These are phyloP conservation scores for Lactarius deliciosus DNA, from an alignment of 768 basidiomycete genomes.

Conservation along the genomic window DNA sequence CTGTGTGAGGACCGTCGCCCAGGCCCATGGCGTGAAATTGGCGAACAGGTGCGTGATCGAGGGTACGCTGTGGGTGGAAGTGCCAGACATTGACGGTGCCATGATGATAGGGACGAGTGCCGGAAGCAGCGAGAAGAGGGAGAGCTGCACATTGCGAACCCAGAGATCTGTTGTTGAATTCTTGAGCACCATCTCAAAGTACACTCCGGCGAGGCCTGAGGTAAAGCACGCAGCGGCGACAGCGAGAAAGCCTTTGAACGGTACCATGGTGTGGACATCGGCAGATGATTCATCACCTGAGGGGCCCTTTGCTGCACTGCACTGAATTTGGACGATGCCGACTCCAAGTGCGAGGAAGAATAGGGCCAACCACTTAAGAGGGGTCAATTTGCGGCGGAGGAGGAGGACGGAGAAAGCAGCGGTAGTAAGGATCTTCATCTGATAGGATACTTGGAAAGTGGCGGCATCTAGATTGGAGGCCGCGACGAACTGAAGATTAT, in stretches of 20 bases:
- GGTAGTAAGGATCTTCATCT: constrained; percentile 97
- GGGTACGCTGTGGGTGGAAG: constrained; percentile 35
- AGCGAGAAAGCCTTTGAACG: constrained; percentile 83
- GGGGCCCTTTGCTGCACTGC: constrained; percentile 29
- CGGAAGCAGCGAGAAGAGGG: constrained; percentile 89
- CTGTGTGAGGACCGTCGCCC: constrained; percentile 85
- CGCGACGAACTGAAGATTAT: constrained; percentile 94
- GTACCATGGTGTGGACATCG: constrained; percentile 62
- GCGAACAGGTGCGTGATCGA: constrained; percentile 60
- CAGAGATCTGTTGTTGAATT: constrained; percentile 87
- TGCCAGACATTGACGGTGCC: constrained; percentile 37
- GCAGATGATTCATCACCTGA: constrained; percentile 11
- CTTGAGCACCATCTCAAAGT: constrained; percentile 98
- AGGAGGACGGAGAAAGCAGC: constrained; percentile 85
- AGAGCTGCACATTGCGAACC: constrained; percentile 96
- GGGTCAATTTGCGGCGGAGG: constrained; percentile 70
- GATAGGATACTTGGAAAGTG: constrained; percentile 95
- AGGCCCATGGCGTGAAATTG: constrained; percentile 89
- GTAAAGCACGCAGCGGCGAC: constrained; percentile 92
- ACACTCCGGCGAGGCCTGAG: constrained; percentile 93
- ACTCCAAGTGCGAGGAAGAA: constrained; percentile 86
- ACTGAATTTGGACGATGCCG: constrained; percentile 66
- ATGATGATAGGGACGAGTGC: constrained; percentile 78
- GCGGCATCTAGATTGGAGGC: constrained; percentile 92
- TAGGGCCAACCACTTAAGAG: constrained; percentile 81